phyloP scores from a whole-genome alignment of 2,329 filamentous ascomycete genomes.

The Aspergillus puulaauensis region DNA sequence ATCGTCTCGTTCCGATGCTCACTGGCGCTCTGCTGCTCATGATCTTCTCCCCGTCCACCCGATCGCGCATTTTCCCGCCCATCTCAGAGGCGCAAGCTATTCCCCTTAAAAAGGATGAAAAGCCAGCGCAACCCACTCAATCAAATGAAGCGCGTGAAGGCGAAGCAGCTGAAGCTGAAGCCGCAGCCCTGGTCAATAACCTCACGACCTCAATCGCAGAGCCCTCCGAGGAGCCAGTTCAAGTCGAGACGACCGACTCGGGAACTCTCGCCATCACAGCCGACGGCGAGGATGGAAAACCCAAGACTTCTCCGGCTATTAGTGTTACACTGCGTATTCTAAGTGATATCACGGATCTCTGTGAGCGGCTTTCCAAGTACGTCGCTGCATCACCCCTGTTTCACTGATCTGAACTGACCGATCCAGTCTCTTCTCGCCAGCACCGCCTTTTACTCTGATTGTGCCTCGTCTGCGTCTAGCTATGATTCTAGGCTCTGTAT shows the following conservation, averaged over 20 bases:
- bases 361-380: conserved; percentile 63
- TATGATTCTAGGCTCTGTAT: conserved; percentile 51
- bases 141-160: conserved; percentile 68
- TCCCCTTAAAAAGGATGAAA: not conserved
- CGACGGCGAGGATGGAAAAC: conserved; percentile 66
- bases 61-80: conserved; percentile 65
- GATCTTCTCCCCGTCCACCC: conserved; percentile 63
- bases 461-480: conserved; percentile 57
- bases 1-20: conserved; percentile 66
- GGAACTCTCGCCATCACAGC: conserved; percentile 56
- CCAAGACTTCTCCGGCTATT: conserved; percentile 74
- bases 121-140: conserved; percentile 52
- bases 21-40: conserved; percentile 62
- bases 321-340: conserved; percentile 69
- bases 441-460: conserved; percentile 59
- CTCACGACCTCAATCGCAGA: conserved; percentile 55
- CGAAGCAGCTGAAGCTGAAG: conserved; percentile 80
- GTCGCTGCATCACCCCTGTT: conserved; percentile 4
- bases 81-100: not conserved
- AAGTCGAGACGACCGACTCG: conserved; percentile 56
- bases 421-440: conserved; percentile 60
- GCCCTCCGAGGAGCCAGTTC: conserved; percentile 73
- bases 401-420: not conserved
- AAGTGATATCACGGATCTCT: conserved; percentile 60
- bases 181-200: conserved; percentile 73